Base-by-base conservation (phyloP, 2,329 filamentous ascomycete species). In the Microsporum audouinii region DNA sequence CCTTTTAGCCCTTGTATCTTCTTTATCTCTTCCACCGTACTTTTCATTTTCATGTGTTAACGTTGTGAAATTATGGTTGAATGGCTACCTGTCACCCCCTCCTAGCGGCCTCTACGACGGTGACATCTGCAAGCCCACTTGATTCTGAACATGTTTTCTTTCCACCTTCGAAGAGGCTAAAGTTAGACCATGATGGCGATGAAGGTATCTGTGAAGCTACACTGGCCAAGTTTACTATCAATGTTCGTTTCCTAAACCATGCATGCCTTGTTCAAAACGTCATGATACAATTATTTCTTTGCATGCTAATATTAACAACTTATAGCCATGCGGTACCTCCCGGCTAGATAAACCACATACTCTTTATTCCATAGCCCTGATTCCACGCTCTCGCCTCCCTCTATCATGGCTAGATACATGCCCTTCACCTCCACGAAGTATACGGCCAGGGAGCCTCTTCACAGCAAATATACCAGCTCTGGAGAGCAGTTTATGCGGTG, bases 341-440 rank as follows among this genome's bases (percentile, higher is more conserved):
- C 64, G 71, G 62, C 71, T 71, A 23, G 70, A 73, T 41, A 69
- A 71, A 39, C 68, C 70, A 2, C 68, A 72, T 43, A 68, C 68
- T 17, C 66, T 77, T 12, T 65, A 70, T 29, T 73, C 75, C 3
- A 71, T 77, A 53, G 66, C 69, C 4, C 61, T 71, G 4, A 62
- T 77, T 5, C 70, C 73, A 23, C 73, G 75, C 49, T 71, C 70
- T 3, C 66, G 65, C 29, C 56, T 77, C 7, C 73, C 74, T 2
- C 65, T 77, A 4, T 71, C 71, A 60, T 77, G 74, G 74, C 67
- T 77, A 12, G 73, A 77, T 58, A 62, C 65, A 2, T 63, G 66
- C 0, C 68, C 68, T n/a, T 62, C 64, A 2, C 62, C 67, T 7
- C 66, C 69, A 0, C 38, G 58, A 47, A 68, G 69, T 5, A 65